phyloP scores from a whole-genome alignment of 2,329 filamentous ascomycete species.

The Talaromyces sp. region DNA sequence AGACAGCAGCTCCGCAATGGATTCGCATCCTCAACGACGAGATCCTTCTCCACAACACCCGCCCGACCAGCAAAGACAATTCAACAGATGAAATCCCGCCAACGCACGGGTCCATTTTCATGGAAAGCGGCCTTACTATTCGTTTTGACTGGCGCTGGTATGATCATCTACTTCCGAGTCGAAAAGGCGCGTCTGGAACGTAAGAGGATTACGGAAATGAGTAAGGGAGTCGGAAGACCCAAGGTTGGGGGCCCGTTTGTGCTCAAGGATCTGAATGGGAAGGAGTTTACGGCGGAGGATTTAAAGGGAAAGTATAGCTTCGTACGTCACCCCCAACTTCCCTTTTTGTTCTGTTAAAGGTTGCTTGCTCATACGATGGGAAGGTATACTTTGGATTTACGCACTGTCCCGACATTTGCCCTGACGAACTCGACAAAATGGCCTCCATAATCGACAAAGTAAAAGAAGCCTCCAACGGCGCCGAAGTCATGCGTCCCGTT shows the following conservation, averaged over 20 bases:
- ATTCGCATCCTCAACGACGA: background rate
- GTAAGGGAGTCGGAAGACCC: conserved; percentile 86
- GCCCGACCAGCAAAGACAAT: conserved; percentile 33
- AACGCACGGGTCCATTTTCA: conserved; percentile 68
- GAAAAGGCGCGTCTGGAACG: conserved; percentile 91
- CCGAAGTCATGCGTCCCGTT: conserved; percentile 63
- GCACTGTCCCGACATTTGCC: conserved; percentile 97
- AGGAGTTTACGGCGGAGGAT: conserved; percentile 71
- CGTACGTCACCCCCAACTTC: conserved; percentile 30
- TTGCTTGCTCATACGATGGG: background rate
- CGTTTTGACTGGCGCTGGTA: conserved; percentile 68
- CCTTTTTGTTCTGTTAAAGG: background rate
- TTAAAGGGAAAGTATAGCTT: conserved; percentile 77
- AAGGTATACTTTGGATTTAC: conserved; percentile 98
- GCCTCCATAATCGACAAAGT: conserved; percentile 82
- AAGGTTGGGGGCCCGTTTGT: conserved; percentile 89
- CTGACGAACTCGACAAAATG: conserved; percentile 99
- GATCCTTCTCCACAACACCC: conserved; percentile 31
- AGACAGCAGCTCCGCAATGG: background rate
- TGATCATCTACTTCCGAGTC: conserved; percentile 87
- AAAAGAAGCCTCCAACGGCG: conserved; percentile 36
- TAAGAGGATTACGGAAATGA: conserved; percentile 82
- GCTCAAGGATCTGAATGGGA: conserved; percentile 76
- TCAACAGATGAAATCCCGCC: conserved; percentile 39
- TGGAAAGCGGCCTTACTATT: conserved; percentile 88